A percentile compares a stretch with the other conserved stretches of the same genome.
Evolutionary conservation across 2,329 filamentous ascomycete species (phyloP).

Genomic region (Neofusicoccum umdonicola): DNA sequence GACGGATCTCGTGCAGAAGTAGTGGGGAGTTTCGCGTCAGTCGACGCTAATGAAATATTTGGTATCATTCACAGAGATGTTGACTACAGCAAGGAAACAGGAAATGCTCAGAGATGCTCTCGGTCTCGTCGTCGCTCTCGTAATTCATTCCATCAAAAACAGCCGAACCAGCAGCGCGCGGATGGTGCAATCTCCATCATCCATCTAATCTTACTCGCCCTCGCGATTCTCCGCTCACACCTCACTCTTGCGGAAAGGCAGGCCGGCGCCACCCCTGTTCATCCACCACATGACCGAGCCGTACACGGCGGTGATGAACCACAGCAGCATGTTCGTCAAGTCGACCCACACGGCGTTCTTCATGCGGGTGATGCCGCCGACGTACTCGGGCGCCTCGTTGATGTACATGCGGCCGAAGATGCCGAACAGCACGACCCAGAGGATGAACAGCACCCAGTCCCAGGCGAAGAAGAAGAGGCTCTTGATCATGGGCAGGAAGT

Average conservation of each 20-base stretch:
- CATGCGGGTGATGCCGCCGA: constrained; percentile 69
- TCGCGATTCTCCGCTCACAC: not conserved
- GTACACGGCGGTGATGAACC: constrained; percentile 63
- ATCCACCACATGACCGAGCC: constrained; percentile 21
- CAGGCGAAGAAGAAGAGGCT: constrained; percentile 57
- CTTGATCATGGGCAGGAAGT: constrained; percentile 59
- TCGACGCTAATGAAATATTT: not conserved
- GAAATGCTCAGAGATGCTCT: not conserved
- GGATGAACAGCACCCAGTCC: constrained; percentile 55
- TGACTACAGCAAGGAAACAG: not conserved
- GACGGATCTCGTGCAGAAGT: too few species aligned
- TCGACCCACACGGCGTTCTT: constrained; percentile 85
- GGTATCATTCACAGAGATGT: not conserved
- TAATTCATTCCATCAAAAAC: not conserved
- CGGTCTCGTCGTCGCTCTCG: not conserved
- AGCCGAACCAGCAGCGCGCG: not conserved
- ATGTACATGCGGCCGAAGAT: constrained; percentile 83
- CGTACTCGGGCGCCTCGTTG: constrained; percentile 62
- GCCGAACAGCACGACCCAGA: constrained; percentile 81
- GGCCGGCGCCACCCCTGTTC: not conserved
- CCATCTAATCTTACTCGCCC: not conserved
- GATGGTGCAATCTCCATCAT: not conserved
- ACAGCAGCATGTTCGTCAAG: constrained; percentile 70
- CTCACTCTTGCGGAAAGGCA: constrained; percentile 1
- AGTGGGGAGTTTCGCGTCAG: not conserved